These are phyloP conservation scores for Catharanthus roseus DNA, from an alignment of 257 asterid species.

Conservation along the genomic window DNA sequence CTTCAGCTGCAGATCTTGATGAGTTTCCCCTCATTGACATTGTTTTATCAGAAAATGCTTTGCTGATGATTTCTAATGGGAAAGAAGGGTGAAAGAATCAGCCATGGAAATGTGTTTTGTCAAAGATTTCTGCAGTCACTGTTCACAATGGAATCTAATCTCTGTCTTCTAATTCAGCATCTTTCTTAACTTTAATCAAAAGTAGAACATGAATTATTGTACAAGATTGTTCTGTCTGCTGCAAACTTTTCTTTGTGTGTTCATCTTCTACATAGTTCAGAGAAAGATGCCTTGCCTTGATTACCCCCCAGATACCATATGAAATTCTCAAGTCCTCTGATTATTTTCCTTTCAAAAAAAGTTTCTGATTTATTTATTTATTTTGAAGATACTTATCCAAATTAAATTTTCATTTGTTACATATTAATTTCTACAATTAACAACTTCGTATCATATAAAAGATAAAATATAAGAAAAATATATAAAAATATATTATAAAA, in stretches of 20 bases:
- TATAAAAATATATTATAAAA: too few species aligned
- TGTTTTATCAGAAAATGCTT: not conserved
- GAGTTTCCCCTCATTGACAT: conserved; percentile 25
- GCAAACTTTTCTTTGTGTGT: not conserved
- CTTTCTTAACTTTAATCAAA: conserved; percentile 11
- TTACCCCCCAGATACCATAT: not conserved
- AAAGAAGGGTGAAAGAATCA: conserved; percentile 9
- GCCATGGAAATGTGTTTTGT: conserved; percentile 7
- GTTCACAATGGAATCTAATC: not conserved
- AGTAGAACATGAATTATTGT: conserved; percentile 10
- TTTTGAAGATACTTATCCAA: too few species aligned
- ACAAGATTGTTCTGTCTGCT: conserved; percentile 11
- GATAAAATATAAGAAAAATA: too few species aligned
- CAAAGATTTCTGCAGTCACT: conserved; percentile 13
- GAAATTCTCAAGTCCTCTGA: too few species aligned
- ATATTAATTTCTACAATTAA: too few species aligned
- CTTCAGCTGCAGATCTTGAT: conserved; percentile 41
- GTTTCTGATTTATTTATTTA: too few species aligned
- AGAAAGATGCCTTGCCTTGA: not conserved
- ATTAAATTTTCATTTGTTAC: too few species aligned
- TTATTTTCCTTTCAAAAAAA: too few species aligned
- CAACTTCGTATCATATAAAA: too few species aligned
- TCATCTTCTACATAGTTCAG: conserved; percentile 1
- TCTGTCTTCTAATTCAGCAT: too few species aligned
- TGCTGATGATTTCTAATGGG: too few species aligned